Evolutionary conservation across 2,329 filamentous ascomycete genomes (phyloP), one percentile per base, ranked within the genome.

Genomic region (Dothidotthia symphoricarpi): DNA sequence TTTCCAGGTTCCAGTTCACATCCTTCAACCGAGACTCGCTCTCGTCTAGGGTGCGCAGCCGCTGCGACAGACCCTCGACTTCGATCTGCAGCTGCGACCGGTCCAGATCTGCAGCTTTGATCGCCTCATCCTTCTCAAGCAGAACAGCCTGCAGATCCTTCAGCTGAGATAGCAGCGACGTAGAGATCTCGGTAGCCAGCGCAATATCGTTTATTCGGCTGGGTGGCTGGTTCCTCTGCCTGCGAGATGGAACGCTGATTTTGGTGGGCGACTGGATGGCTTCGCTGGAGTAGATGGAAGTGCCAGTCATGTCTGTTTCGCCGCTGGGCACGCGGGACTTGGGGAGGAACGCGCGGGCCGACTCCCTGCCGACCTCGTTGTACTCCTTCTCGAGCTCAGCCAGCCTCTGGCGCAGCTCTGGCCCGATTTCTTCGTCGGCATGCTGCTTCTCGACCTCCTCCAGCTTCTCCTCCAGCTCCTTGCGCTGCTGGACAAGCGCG

Each of bases 151-250:
- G 93, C 37, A 98, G 71, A 61, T 93, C 89, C 46, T 93, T 85
- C 34, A 98, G 86, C 69, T 97, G 93, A n/a, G 86, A 83, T 34
- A 98, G 83, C 34, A 98, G 75, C 2, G 89, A 95, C 5, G 88
- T 95, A 61, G 89, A 96, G 57, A 98, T 96, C 63, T 98, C 91
- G 34, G 93, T 90, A n/a, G 91, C 93, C 61, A 98, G 95, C 56
- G 96, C 89, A 61, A 98, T 95, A 60, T 98, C 93, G 63, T 97
- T 89, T 10, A 95, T 84, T 34, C 90, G 83, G 61, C 83, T 93
- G 8, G 85, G 80, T 2, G 88, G 86, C 62, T 96, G 91, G 55
- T 97, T 97, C 39, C 93, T 81, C 62, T 93, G 80, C 64, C 90
- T 93, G 52, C 91, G 81, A 53, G 87, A 91, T 1, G 89, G 89